Evolutionary conservation across 1,284 basidiomycete species (phyloP), one percentile per base, ranked within the genome.

Genomic region (Cryptococcus jaspeensis): DNA sequence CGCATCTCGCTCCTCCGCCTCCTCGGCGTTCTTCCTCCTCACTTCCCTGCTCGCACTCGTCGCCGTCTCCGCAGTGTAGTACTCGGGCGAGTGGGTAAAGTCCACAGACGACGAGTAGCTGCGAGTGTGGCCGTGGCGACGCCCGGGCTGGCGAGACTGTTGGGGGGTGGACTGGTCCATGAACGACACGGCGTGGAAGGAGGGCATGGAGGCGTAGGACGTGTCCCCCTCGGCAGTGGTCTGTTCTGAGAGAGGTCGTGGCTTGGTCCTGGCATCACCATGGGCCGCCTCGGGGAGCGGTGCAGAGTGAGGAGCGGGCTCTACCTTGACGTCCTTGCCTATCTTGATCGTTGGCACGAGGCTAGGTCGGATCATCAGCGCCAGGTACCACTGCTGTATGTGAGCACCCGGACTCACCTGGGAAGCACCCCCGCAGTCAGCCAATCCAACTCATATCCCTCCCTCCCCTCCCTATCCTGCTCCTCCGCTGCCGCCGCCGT

Each of bases 371-470:
- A 9, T 23, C 38, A 9, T 46, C 28, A 53, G 40, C 13, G 13
- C 2, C 12, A 9, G 15, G 6, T 13, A 5, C 40, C 50, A 51
- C 22, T 23, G 2, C 23, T 18, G 18, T 15, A 51, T 15, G 2
- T 9, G 28, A 32, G 4, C 5, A 7, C 3, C 25, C 20, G 1
- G 11, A 63, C 68, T 55, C 47, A 68, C 68, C 50, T 51, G 2
- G 67, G 68, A 15, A 71, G 41, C 2, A 71, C 60, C 1, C 61
- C 60, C 1, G 62, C 61, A 23, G 65, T 64, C 41, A 70, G 22
- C 68, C 68, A 69, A 47, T 72, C 68, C 22, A 72, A 44, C 36
- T 67, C 66, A 50, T 64, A 64, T 6, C 54, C 63, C 25, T 53
- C 40, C 1, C 40, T 43, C 23, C 25, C 47, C 35, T 49, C 48